Evolutionary conservation across 2,329 filamentous ascomycete genomes (phyloP), one percentile per base, ranked within the genome.

Genomic region (Aspergillus phoenicis): DNA sequence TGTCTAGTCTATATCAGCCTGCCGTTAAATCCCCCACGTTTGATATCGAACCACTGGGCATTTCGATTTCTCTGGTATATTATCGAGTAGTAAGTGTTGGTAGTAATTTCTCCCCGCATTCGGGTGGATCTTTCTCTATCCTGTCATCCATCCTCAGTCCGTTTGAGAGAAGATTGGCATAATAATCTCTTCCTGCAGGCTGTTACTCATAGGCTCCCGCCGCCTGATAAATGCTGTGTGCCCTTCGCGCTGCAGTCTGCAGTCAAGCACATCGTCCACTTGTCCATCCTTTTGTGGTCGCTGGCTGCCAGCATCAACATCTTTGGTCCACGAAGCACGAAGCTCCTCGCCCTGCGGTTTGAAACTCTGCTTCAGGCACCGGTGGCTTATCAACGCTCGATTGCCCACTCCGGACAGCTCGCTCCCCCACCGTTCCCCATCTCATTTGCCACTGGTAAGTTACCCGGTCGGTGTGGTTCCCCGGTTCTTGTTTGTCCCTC

Each of bases 191-290:
- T 30, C 26, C 17, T n/a, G 17, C 28, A 30, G 28, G 28, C 28
- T 30, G 28, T 30, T 30, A 10, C 28, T 30, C 28, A 30, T 11
- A 30, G 28, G 28, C 28, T 30, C 28, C 28, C 28, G 8, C 43
- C 28, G 17, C 24, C 45, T n/a, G 24, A 39, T 24, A 20, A 20
- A 28, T 56, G 59, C 54, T 58, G 62, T 64, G 61, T 62, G 51
- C 60, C 62, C 38, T 43, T 58, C 56, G 26, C 58, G 28, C 28
- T 63, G 54, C 62, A 59, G 52, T 65, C 26, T 51, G 47, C 24
- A 56, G 41, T 47, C 58, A 59, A 64, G 62, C 57, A 58, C 62
- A 66, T 59, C 57, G 61, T 64, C 64, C 64, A 66, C 64, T 66
- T 66, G 62, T 61, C 59, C 62, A 15, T 54, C 57, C 41, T 26